Percentiles rank a stretch among this genome's conserved stretches.
Conservation (phyloP, 768 basidiomycete species). For the Russula olivacea region DNA sequence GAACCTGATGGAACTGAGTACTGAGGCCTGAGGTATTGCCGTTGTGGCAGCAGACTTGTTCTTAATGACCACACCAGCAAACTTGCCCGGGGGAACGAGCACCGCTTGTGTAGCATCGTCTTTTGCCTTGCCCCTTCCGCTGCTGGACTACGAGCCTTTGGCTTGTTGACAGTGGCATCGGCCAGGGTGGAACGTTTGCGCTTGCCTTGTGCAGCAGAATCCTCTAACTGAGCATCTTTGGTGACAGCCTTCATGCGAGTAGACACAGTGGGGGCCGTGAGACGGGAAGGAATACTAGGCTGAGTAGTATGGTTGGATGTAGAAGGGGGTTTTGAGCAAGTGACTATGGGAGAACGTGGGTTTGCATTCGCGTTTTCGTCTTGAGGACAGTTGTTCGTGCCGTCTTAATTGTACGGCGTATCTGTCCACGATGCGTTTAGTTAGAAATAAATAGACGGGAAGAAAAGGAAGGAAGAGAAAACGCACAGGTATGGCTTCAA, state of each 20-base stretch:
- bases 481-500: conserved; percentile 45
- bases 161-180: conserved; percentile 59
- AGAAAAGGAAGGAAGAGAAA: not conserved
- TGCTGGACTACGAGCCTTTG: conserved; percentile 32
- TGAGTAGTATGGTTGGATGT: conserved; percentile 37
- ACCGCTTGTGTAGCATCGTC: conserved; percentile 32
- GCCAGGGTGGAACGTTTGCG: conserved; percentile 72
- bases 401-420: conserved; percentile 57
- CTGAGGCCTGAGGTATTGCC: conserved; percentile 13
- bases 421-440: conserved; percentile 34
- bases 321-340: conserved; percentile 55
- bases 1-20: conserved; percentile 47
- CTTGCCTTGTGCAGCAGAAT: conserved; percentile 49
- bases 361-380: conserved; percentile 62
- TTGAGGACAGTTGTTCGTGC: conserved; percentile 46
- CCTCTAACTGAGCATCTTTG: conserved; percentile 40
- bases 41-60: conserved; percentile 47
- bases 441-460: not conserved
- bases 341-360: conserved; percentile 50
- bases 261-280: conserved; percentile 44
- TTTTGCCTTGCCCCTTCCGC: conserved; percentile 49
- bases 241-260: conserved; percentile 44
- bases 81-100: conserved; percentile 38
- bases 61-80: conserved; percentile 55
- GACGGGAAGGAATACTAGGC: conserved; percentile 36